These are phyloP conservation scores for Micractinium sp. DNA, from an alignment of 139 green algal genomes.

Conservation along the genomic window DNA sequence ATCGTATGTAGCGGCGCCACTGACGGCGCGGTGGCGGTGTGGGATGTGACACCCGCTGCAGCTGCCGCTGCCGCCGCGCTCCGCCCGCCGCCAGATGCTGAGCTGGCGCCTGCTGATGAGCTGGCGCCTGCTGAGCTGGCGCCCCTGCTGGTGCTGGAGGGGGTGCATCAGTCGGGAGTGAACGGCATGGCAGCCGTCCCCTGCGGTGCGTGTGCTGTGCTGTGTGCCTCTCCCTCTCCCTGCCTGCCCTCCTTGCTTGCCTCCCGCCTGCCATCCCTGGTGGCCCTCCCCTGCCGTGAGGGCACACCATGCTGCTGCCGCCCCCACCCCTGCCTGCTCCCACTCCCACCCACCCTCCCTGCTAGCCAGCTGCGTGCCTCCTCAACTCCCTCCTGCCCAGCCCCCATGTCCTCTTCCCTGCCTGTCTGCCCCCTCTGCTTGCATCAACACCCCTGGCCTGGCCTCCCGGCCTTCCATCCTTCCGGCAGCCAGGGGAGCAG, in stretches of 20 bases:
- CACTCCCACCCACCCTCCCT: no score
- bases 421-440: neutral
- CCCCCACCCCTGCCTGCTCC: no score
- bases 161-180: constrained; percentile 54
- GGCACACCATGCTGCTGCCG: no score
- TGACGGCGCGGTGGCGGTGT: constrained; percentile 39
- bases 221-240: neutral
- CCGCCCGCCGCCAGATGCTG: neutral
- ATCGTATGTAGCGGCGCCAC: constrained; percentile 34
- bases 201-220: constrained; percentile 3
- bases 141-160: constrained; percentile 10
- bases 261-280: neutral
- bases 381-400: no score
- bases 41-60: constrained; percentile 30
- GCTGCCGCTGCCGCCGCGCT: neutral
- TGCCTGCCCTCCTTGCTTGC: neutral
- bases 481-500: no score
- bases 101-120: neutral
- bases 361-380: no score
- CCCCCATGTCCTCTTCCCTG: neutral
- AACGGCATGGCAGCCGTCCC: constrained; percentile 35
- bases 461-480: neutral
- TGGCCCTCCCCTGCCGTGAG: no score
- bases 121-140: neutral
- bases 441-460: no score